Evolutionary conservation across 1,284 basidiomycete species (phyloP).

Genomic region (Ustilago trichophora): DNA sequence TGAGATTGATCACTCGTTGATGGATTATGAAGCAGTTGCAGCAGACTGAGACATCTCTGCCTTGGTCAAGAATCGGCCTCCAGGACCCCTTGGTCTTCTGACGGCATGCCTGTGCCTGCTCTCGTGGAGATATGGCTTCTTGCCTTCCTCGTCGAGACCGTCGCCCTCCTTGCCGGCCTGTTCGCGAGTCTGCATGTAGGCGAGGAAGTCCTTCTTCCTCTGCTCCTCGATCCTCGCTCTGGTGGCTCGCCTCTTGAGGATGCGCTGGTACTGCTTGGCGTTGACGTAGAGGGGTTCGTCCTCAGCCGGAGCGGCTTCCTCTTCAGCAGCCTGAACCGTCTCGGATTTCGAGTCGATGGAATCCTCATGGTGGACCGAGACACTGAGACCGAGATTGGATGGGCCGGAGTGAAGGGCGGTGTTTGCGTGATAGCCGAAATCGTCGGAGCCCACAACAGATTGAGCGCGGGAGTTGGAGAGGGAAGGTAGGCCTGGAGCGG

Average conservation of each 20-base stretch:
- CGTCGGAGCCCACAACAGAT: constrained; percentile 32
- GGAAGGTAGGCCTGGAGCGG: constrained; percentile 14
- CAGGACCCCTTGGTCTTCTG: constrained; percentile 92
- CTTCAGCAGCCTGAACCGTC: constrained; percentile 1
- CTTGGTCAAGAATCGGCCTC: constrained; percentile 82
- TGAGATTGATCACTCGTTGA: not conserved
- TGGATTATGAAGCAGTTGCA: constrained; percentile 2
- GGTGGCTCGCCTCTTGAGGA: constrained; percentile 59
- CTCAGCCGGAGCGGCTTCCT: constrained; percentile 36
- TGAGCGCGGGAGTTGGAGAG: constrained; percentile 31
- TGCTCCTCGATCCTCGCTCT: constrained; percentile 61
- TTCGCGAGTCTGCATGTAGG: constrained; percentile 49
- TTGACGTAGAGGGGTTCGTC: constrained; percentile 65
- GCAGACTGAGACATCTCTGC: constrained; percentile 34
- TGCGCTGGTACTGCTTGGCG: constrained; percentile 65
- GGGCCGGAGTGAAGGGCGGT: constrained; percentile 16
- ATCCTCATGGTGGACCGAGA: constrained; percentile 20
- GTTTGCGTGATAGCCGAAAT: constrained; percentile 29
- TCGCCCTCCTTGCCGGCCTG: constrained; percentile 39
- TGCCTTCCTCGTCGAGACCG: constrained; percentile 53
- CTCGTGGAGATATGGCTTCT: constrained; percentile 93
- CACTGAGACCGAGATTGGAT: constrained; percentile 37
- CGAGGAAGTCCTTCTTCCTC: constrained; percentile 51
- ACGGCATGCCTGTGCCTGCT: constrained; percentile 97
- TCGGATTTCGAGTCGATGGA: constrained; percentile 15